phyloP scores from a whole-genome alignment of 768 basidiomycete species.

The Infundibulicybe gibba region DNA sequence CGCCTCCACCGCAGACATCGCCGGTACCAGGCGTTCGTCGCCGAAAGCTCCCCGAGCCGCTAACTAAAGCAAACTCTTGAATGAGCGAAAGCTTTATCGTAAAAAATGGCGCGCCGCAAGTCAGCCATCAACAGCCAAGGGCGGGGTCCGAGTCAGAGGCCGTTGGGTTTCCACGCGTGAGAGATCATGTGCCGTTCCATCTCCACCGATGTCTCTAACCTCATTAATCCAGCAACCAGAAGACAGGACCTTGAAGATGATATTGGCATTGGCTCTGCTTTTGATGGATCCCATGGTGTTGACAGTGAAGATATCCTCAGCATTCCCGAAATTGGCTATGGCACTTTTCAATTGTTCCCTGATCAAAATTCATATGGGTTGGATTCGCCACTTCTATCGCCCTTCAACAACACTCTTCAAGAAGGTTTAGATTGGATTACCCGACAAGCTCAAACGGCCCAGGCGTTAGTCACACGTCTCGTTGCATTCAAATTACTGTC shows the following conservation, averaged over 20 bases:
- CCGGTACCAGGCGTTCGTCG: slow-evolving; percentile 34
- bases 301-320: slow-evolving; percentile 63
- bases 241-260: slow-evolving; percentile 31
- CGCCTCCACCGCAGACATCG: slow-evolving; percentile 37
- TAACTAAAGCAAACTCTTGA: slow-evolving; percentile 45
- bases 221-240: slow-evolving; percentile 34
- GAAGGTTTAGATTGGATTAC: slow-evolving; percentile 54
- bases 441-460: slow-evolving; percentile 38
- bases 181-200: slow-evolving; percentile 7
- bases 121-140: slow-evolving; percentile 21
- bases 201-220: not conserved
- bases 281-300: slow-evolving; percentile 63
- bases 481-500: not conserved
- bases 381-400: slow-evolving; percentile 42
- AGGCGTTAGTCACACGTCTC: slow-evolving; percentile 30
- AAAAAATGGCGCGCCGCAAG: slow-evolving; percentile 39
- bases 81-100: slow-evolving; percentile 43
- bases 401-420: slow-evolving; percentile 51
- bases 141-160: slow-evolving; percentile 52
- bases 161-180: slow-evolving; percentile 56
- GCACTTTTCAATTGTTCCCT: slow-evolving; percentile 64
- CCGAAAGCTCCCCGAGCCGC: slow-evolving; percentile 30
- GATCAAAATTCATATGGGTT: slow-evolving; percentile 57
- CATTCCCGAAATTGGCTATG: slow-evolving; percentile 54
- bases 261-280: slow-evolving; percentile 41